Conservation (phyloP, 2,329 filamentous ascomycete species). For the Colletotrichum abscissum region DNA sequence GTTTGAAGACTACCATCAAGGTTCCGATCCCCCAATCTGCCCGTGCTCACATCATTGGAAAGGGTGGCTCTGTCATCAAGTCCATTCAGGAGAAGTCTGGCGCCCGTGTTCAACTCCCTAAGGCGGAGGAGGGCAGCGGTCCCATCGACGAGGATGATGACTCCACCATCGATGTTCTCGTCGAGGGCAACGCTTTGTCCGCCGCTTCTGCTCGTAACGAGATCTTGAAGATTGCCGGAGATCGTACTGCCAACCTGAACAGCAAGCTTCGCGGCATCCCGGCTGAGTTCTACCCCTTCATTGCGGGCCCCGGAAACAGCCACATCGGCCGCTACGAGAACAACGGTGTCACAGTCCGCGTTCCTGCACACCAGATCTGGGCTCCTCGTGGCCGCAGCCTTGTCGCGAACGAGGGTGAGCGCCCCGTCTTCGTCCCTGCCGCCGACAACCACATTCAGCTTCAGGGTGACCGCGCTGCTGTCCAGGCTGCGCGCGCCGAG, state of each 20-base stretch:
- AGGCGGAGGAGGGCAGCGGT: conserved; percentile 72
- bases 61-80: conserved; percentile 90
- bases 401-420: conserved; percentile 60
- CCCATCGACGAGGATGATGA: conserved; percentile 77
- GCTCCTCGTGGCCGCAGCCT: conserved; percentile 47
- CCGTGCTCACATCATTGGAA: conserved; percentile 92
- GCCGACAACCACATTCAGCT: conserved; percentile 86
- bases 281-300: conserved; percentile 94
- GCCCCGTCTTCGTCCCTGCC: conserved; percentile 77
- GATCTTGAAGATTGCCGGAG: conserved; percentile 88
- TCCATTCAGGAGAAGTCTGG: conserved; percentile 89
- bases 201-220: conserved; percentile 85
- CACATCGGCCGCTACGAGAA: conserved; percentile 76
- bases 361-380: conserved; percentile 86
- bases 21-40: conserved; percentile 86
- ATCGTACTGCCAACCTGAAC: conserved; percentile 85
- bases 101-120: conserved; percentile 90
- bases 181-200: conserved; percentile 92
- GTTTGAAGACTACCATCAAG: conserved; percentile 66
- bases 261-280: conserved; percentile 86
- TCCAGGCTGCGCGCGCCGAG: conserved; percentile 81
- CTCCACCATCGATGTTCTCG: conserved; percentile 82
- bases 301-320: conserved; percentile 82
- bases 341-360: conserved; percentile 82
- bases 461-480: conserved; percentile 84